These are phyloP conservation scores for Tephrocybe sp. DNA, from an alignment of 768 basidiomycete species.

Conservation along the genomic window DNA sequence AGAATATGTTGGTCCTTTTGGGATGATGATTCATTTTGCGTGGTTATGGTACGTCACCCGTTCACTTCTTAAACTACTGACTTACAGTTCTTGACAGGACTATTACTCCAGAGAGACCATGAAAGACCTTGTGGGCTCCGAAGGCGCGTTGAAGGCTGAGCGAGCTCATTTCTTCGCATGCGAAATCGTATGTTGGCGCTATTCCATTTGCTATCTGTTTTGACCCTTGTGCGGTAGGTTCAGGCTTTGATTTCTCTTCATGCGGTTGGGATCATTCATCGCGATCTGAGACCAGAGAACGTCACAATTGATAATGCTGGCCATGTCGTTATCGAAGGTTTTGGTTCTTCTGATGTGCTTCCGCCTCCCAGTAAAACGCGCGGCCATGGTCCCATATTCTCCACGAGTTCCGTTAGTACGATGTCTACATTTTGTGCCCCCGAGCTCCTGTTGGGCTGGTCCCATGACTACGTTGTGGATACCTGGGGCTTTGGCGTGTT, in stretches of 20 bases:
- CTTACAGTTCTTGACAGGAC: slow-evolving; percentile 23
- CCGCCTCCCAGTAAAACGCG: slow-evolving; percentile 26
- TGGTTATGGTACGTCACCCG: slow-evolving; percentile 37
- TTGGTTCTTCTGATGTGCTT: slow-evolving; percentile 37
- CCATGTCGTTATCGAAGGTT: slow-evolving; percentile 45
- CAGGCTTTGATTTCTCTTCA: slow-evolving; percentile 47
- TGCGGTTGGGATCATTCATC: slow-evolving; percentile 44
- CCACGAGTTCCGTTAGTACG: slow-evolving; percentile 31
- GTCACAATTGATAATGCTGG: slow-evolving; percentile 44
- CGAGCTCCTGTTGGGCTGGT: slow-evolving; percentile 56
- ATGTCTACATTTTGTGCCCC: slow-evolving; percentile 44
- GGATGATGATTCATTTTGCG: slow-evolving; percentile 35
- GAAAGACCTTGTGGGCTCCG: slow-evolving; percentile 25
- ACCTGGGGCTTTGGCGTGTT: slow-evolving; percentile 61
- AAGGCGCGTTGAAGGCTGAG: slow-evolving; percentile 34
- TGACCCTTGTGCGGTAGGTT: slow-evolving; percentile 24
- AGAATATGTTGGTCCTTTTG: slow-evolving; percentile 40
- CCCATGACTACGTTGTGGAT: slow-evolving; percentile 51
- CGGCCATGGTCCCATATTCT: slow-evolving; percentile 39
- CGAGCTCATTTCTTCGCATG: slow-evolving; percentile 43
- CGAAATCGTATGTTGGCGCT: slow-evolving; percentile 45
- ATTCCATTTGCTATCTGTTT: neutral
- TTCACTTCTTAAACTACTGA: neutral
- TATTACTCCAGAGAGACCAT: slow-evolving; percentile 32
- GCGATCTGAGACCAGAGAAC: slow-evolving; percentile 43